These are phyloP conservation scores for Leishmania aethiopica DNA, from an alignment of 208 protist species.

Conservation along the genomic window DNA sequence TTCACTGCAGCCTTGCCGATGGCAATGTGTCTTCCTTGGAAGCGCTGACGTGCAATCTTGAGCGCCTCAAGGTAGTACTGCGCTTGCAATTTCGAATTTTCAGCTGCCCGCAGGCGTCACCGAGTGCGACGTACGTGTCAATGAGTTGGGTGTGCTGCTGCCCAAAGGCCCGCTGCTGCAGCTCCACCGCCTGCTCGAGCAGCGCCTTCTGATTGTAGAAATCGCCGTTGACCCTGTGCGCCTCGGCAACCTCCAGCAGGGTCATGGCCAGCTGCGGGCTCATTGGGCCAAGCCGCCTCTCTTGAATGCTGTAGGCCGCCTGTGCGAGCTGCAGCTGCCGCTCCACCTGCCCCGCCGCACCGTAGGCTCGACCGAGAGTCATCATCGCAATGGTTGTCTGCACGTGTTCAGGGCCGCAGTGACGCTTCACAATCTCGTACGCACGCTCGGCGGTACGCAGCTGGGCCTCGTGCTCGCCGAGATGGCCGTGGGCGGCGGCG, in stretches of 20 bases:
- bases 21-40: conserved; percentile 60
- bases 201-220: conserved; percentile 69
- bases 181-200: conserved; percentile 73
- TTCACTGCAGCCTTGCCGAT: conserved; percentile 66
- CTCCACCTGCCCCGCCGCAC: conserved; percentile 51
- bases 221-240: conserved; percentile 68
- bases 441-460: conserved; percentile 64
- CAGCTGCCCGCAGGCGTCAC: conserved; percentile 68
- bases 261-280: conserved; percentile 85
- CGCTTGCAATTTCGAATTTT: conserved; percentile 51
- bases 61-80: conserved; percentile 77
- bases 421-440: conserved; percentile 70
- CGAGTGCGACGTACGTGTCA: conserved; percentile 72
- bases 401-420: conserved; percentile 80
- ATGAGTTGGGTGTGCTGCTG: conserved; percentile 75
- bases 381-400: conserved; percentile 81
- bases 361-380: conserved; percentile 68
- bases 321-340: conserved; percentile 67
- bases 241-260: conserved; percentile 70
- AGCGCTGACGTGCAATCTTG: conserved; percentile 67
- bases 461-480: conserved; percentile 63
- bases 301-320: conserved; percentile 72
- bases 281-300: conserved; percentile 61
- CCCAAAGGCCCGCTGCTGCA: conserved; percentile 86
- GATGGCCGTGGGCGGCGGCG: conserved; percentile 67